A percentile compares a stretch with the other conserved stretches of the same genome.
Evolutionary conservation across 805 yeast genomes (phyloP).

Genomic region (Hanseniaspora occidentalis): DNA sequence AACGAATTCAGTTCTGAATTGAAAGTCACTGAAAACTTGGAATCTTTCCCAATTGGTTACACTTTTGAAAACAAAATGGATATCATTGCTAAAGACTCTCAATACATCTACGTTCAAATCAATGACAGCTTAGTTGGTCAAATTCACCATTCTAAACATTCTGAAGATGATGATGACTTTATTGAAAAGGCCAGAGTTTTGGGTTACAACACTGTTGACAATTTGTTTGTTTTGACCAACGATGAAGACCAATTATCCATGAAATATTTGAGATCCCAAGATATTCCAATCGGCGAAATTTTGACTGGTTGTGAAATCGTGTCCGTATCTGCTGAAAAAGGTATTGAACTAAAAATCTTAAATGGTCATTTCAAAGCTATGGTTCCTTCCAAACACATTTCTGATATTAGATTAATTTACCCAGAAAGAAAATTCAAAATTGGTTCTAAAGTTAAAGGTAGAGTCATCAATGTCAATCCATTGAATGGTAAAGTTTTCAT

Average conservation of each 20-base stretch:
- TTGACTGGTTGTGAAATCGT: conserved; percentile 46
- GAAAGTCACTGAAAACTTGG: conserved; percentile 28
- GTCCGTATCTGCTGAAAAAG: conserved; percentile 41
- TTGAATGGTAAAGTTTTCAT: conserved; percentile 39
- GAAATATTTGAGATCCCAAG: conserved; percentile 53
- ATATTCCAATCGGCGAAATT: conserved; percentile 64
- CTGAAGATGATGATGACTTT: conserved; percentile 42
- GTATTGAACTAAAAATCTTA: conserved; percentile 54
- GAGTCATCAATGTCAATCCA: conserved; percentile 43
- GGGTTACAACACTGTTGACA: conserved; percentile 57
- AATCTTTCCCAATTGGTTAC: conserved; percentile 74
- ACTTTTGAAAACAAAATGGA: conserved; percentile 26
- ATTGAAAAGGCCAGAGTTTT: conserved; percentile 66
- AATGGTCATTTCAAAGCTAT: conserved; percentile 54
- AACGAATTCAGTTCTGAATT: conserved; percentile 24
- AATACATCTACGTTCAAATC: conserved; percentile 43
- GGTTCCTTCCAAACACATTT: conserved; percentile 64
- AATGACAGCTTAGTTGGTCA: conserved; percentile 53
- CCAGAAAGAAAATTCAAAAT: conserved; percentile 89
- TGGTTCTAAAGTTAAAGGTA: conserved; percentile 68
- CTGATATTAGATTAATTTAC: conserved; percentile 71
- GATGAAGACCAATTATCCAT: conserved; percentile 53
- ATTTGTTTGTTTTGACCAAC: conserved; percentile 52
- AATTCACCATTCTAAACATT: conserved; percentile 63
- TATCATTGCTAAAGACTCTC: conserved; percentile 45